Conservation (phyloP, 2,329 filamentous ascomycete genomes). For the Cadophora malorum region DNA sequence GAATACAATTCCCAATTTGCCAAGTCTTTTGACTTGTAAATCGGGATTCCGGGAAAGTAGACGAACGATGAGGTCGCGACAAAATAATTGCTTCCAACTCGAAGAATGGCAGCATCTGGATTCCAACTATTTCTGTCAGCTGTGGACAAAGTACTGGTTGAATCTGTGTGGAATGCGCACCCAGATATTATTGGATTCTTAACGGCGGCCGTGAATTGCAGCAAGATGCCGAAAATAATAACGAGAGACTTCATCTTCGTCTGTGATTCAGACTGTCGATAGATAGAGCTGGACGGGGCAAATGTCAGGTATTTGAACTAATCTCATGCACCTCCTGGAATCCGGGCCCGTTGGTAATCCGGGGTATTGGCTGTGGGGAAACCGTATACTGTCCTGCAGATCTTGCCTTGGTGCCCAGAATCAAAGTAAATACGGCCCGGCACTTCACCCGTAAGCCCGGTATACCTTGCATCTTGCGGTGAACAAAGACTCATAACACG, state of each 20-base stretch:
- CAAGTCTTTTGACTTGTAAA: slow-evolving; percentile 57
- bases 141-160: neutral
- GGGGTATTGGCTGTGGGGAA: too few relatives aligned
- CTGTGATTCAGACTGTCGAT: neutral
- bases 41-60: slow-evolving; percentile 57
- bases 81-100: neutral
- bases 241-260: neutral
- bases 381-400: too few relatives aligned
- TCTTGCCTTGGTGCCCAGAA: too few relatives aligned
- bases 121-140: neutral
- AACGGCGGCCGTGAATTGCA: neutral
- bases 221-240: neutral
- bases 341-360: too few relatives aligned
- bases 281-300: too few relatives aligned
- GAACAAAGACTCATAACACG: too few relatives aligned
- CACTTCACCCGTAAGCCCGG: too few relatives aligned
- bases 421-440: too few relatives aligned
- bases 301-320: neutral
- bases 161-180: neutral
- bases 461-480: too few relatives aligned
- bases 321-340: neutral
- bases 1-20: slow-evolving; percentile 48
- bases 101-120: neutral
- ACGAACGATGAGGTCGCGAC: neutral
- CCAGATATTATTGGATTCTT: neutral